A percentile compares a stretch with the other conserved stretches of the same genome.
Evolutionary conservation across 768 basidiomycete species (phyloP).

Genomic region (Hortiboletus flavorubellus): DNA sequence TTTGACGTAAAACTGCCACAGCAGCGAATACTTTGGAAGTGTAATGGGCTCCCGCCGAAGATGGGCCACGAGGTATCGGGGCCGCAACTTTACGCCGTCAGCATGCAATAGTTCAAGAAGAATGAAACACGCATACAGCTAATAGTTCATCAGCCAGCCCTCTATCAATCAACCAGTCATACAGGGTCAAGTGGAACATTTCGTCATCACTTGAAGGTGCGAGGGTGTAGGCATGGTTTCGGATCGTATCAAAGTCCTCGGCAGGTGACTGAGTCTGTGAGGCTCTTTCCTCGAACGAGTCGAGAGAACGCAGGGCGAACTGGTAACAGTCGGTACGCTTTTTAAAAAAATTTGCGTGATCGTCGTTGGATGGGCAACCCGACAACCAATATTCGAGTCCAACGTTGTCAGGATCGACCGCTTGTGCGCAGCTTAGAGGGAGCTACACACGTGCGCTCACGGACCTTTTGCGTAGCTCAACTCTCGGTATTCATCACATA

Average conservation of each 20-base stretch:
- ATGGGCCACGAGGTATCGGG: conserved; percentile 85
- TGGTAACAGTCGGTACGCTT: conserved; percentile 74
- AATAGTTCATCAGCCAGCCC: conserved; percentile 84
- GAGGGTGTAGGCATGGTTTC: conserved; percentile 80
- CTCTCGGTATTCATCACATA: conserved; percentile 86
- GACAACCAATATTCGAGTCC: conserved; percentile 77
- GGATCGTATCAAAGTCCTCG: conserved; percentile 66
- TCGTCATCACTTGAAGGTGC: conserved; percentile 85
- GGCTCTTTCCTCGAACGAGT: conserved; percentile 70
- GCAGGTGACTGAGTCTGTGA: conserved; percentile 30
- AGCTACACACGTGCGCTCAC: conserved; percentile 11
- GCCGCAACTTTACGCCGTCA: conserved; percentile 60
- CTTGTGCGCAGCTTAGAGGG: conserved; percentile 67
- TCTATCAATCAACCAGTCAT: conserved; percentile 87
- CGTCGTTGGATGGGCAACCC: conserved; percentile 56
- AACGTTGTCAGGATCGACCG: conserved; percentile 70
- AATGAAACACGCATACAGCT: conserved; percentile 55
- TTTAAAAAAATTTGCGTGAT: conserved; percentile 55
- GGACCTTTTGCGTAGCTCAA: conserved; percentile 79
- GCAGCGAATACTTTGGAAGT: conserved; percentile 78
- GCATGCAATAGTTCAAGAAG: conserved; percentile 1
- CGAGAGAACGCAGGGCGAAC: conserved; percentile 77
- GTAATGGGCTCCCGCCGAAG: conserved; percentile 77
- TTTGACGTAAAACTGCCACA: conserved; percentile 98
- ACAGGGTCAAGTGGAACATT: conserved; percentile 90